Evolutionary conservation across 2,329 filamentous ascomycete species (phyloP).

Genomic region (Aspergillus versicolor): DNA sequence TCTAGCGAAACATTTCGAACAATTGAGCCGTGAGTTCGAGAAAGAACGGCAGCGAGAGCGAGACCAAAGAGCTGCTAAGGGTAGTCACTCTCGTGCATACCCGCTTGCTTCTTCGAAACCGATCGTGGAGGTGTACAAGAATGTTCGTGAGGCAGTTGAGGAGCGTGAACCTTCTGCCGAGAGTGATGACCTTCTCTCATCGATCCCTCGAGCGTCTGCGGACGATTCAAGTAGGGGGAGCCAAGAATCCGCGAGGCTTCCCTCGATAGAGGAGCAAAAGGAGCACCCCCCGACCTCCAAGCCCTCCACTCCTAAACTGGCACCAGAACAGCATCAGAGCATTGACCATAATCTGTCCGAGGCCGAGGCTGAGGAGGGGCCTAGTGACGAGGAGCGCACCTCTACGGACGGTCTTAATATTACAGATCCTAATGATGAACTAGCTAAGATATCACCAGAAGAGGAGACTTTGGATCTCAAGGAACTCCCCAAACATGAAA

Average conservation of each 20-base stretch:
- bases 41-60: conserved; percentile 87
- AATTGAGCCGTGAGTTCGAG: conserved; percentile 93
- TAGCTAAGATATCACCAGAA: conserved; percentile 52
- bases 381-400: conserved; percentile 71
- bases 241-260: conserved; percentile 25
- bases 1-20: conserved; percentile 94
- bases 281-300: conserved; percentile 36
- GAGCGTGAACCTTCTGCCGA: conserved; percentile 70
- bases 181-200: conserved; percentile 45
- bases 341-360: conserved; percentile 59
- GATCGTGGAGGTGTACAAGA: conserved; percentile 92
- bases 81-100: conserved; percentile 74
- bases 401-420: conserved; percentile 67
- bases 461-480: conserved; percentile 59
- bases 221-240: conserved; percentile 34
- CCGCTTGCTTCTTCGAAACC: conserved; percentile 91
- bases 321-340: conserved; percentile 43
- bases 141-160: conserved; percentile 88
- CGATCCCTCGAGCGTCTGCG: conserved; percentile 24
- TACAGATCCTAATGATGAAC: conserved; percentile 54
- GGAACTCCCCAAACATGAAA: conserved; percentile 88
- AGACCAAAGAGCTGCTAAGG: conserved; percentile 73
- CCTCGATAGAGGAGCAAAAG: conserved; percentile 25
- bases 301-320: conserved; percentile 38
- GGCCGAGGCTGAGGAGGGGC: conserved; percentile 66